A percentile compares a stretch with the other conserved stretches of the same genome.
Evolutionary conservation across 2,329 filamentous ascomycete species (phyloP).

Genomic region (Colletotrichum somersetense): DNA sequence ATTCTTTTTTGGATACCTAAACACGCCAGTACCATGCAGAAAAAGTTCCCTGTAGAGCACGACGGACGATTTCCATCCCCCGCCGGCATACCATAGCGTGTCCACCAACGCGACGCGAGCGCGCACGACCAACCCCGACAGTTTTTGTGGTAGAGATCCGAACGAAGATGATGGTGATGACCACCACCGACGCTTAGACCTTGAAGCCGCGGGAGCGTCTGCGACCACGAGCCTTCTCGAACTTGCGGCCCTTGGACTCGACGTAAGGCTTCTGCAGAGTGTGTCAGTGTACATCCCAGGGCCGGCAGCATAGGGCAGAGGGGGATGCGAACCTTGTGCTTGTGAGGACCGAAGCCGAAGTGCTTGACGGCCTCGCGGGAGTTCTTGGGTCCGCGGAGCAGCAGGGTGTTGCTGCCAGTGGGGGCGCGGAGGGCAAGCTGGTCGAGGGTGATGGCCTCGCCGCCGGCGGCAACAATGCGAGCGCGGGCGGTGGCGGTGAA

Average conservation of each 20-base stretch:
- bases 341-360: slow-evolving; percentile 98
- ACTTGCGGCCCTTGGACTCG: slow-evolving; percentile 99
- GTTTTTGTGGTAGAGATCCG: slow-evolving; percentile 16
- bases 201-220: slow-evolving; percentile 99
- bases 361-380: slow-evolving; percentile 98
- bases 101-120: slow-evolving; percentile 28
- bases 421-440: slow-evolving; percentile 96
- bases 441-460: slow-evolving; percentile 95
- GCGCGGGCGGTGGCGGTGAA: slow-evolving; percentile 97
- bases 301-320: too few species aligned
- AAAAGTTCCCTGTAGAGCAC: slow-evolving; percentile 52
- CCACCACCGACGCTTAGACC: slow-evolving; percentile 77
- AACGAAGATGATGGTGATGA: slow-evolving; percentile 11
- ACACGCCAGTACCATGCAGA: slow-evolving; percentile 61
- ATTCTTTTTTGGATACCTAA: slow-evolving; percentile 54
- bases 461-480: slow-evolving; percentile 92
- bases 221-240: slow-evolving; percentile 98
- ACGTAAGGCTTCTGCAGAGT: slow-evolving; percentile 87
- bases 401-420: slow-evolving; percentile 95
- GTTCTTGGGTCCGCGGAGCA: slow-evolving; percentile 99
- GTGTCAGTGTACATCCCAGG: slow-evolving; percentile 49
- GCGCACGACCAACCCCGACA: slow-evolving; percentile 31
- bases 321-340: slow-evolving; percentile 81
- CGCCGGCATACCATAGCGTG: slow-evolving; percentile 26
- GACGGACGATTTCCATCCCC: slow-evolving; percentile 18